Conservation (phyloP, 2,329 filamentous ascomycete genomes). For the Hypoxylon sp. region DNA sequence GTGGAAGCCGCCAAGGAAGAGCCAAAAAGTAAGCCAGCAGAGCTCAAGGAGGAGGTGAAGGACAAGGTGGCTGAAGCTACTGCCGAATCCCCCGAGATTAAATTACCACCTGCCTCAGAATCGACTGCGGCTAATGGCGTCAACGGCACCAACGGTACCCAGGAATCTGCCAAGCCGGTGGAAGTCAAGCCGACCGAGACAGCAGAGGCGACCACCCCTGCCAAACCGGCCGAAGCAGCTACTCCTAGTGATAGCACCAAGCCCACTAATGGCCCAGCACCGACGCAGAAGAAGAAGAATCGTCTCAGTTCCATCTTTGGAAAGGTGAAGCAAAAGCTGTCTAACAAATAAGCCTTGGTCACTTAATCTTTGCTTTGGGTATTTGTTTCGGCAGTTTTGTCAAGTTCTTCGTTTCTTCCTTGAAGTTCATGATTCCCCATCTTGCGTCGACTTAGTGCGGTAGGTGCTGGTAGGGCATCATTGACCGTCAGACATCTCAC, state of each 20-base stretch:
- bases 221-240: conserved; percentile 43
- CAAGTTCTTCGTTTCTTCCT: conserved; percentile 43
- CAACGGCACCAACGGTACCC: conserved; percentile 43
- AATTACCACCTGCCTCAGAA: conserved; percentile 44
- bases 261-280: conserved; percentile 54
- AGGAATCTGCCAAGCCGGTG: conserved; percentile 40
- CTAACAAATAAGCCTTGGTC: conserved; percentile 51
- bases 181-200: conserved; percentile 47
- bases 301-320: conserved; percentile 74
- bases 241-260: conserved; percentile 49
- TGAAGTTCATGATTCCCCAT: conserved; percentile 53
- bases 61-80: conserved; percentile 34
- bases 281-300: conserved; percentile 74
- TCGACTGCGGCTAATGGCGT: conserved; percentile 37
- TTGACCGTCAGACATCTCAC: conserved; percentile 43
- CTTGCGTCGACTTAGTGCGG: conserved; percentile 48
- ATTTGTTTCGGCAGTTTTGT: conserved; percentile 34
- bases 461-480: conserved; percentile 45
- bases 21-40: conserved; percentile 30
- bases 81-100: conserved; percentile 42
- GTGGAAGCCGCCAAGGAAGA: conserved; percentile 52
- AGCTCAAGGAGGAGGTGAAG: conserved; percentile 25
- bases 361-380: conserved; percentile 36
- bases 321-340: conserved; percentile 67
- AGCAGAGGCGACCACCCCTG: conserved; percentile 35